Evolutionary conservation across 805 yeast genomes (phyloP).

Genomic region (Zygotorulaspora sp.): DNA sequence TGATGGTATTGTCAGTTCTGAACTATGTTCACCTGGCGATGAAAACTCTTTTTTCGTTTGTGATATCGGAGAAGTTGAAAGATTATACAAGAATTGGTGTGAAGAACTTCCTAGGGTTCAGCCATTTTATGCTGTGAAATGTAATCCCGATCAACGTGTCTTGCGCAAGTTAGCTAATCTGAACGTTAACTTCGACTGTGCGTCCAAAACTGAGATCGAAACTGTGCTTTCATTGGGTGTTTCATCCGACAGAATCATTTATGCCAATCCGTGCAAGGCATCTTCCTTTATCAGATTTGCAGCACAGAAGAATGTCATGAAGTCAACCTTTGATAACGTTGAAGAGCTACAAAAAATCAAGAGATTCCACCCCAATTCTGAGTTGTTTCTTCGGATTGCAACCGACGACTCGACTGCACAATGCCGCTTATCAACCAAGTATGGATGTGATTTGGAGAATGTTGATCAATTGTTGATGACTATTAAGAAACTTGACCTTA

Average conservation of each 20-base stretch:
- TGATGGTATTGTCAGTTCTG: constrained; percentile 46
- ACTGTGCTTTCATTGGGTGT: constrained; percentile 59
- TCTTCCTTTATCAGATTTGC: constrained; percentile 76
- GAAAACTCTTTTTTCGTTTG: constrained; percentile 87
- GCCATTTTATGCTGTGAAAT: constrained; percentile 94
- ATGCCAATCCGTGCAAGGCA: constrained; percentile 95
- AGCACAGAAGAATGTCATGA: constrained; percentile 45
- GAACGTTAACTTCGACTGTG: constrained; percentile 88
- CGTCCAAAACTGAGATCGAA: constrained; percentile 80
- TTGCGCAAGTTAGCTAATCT: constrained; percentile 51
- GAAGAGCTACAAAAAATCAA: constrained; percentile 78
- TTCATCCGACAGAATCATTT: constrained; percentile 63
- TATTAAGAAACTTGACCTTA: constrained; percentile 58
- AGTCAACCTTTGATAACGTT: constrained; percentile 85
- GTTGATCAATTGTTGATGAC: constrained; percentile 53
- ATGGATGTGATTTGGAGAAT: constrained; percentile 66
- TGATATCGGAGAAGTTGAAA: constrained; percentile 68
- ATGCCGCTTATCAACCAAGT: constrained; percentile 82
- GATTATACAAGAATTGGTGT: constrained; percentile 62
- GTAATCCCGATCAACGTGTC: constrained; percentile 70
- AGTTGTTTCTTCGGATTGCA: constrained; percentile 70
- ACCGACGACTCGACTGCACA: constrained; percentile 88
- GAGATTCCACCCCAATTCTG: constrained; percentile 61
- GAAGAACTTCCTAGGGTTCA: constrained; percentile 61
- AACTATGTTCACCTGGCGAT: constrained; percentile 63